Conservation (phyloP, 2,329 filamentous ascomycete species). For the Chalara sp. region DNA sequence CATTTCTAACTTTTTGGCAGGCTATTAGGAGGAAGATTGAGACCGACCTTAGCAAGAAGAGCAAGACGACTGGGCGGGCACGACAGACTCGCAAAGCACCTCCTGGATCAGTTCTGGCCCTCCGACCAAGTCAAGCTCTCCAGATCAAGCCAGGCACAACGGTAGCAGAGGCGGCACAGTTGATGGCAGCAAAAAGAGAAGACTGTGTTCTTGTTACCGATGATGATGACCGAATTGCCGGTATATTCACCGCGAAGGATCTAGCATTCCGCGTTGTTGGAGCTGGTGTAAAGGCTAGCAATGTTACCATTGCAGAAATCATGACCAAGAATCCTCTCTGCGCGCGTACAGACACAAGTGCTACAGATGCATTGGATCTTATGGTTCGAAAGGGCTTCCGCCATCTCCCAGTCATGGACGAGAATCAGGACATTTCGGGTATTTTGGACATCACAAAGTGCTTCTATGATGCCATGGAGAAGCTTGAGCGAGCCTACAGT, state of each 20-base stretch:
- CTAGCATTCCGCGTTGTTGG: slow-evolving; percentile 95
- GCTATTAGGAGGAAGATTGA: slow-evolving; percentile 96
- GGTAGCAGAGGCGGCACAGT: slow-evolving; percentile 90
- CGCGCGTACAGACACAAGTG: slow-evolving; percentile 94
- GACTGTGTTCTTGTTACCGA: slow-evolving; percentile 97
- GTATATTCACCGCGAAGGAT: slow-evolving; percentile 99
- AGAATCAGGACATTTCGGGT: slow-evolving; percentile 98
- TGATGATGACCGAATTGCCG: slow-evolving; percentile 94
- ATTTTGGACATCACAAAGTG: slow-evolving; percentile 98
- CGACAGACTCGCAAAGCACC: slow-evolving; percentile 88
- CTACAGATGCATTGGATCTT: slow-evolving; percentile 91
- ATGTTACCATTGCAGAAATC: slow-evolving; percentile 92
- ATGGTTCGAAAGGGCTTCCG: slow-evolving; percentile 99
- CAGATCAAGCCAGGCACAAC: slow-evolving; percentile 96
- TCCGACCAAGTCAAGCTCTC: slow-evolving; percentile 90
- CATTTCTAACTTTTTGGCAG: slow-evolving; percentile 40
- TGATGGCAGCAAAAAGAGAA: slow-evolving; percentile 98
- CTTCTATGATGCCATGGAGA: slow-evolving; percentile 99
- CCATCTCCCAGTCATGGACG: slow-evolving; percentile 97
- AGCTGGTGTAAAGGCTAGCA: slow-evolving; percentile 78
- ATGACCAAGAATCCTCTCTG: slow-evolving; percentile 99
- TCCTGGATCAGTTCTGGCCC: slow-evolving; percentile 88
- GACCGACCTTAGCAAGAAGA: slow-evolving; percentile 97
- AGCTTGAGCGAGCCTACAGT: slow-evolving; percentile 93
- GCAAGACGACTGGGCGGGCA: slow-evolving; percentile 68